phyloP scores from a whole-genome alignment of 2,329 filamentous ascomycete species.

The Microdochium nivale region DNA sequence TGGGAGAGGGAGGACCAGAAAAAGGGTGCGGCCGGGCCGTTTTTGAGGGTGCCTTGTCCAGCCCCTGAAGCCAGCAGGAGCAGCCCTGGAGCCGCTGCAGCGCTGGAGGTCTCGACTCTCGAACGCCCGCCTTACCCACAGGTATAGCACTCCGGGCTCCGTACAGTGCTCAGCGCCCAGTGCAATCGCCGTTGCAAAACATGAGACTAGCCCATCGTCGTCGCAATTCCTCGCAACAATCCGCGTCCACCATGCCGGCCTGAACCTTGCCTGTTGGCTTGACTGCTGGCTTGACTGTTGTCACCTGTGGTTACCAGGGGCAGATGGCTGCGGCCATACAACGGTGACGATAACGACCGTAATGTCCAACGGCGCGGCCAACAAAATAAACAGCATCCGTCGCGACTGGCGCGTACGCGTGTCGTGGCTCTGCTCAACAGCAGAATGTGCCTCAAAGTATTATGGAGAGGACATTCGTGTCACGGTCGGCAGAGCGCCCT shows the following conservation, averaged over 20 bases:
- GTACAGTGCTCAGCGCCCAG: neutral
- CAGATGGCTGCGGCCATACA: neutral
- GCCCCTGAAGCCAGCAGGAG: neutral
- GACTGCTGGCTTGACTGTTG: neutral
- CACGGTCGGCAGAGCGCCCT: neutral
- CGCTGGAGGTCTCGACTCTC: too few species aligned
- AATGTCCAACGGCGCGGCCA: too few species aligned
- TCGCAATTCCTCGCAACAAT: neutral
- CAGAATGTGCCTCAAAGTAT: too few species aligned
- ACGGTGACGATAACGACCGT: too few species aligned
- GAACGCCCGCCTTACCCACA: too few species aligned
- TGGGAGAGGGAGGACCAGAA: neutral
- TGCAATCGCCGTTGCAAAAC: too few species aligned
- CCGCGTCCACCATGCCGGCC: neutral
- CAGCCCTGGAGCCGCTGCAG: neutral
- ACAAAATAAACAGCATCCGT: too few species aligned
- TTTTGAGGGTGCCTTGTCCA: neutral
- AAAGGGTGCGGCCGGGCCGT: neutral
- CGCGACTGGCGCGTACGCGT: too few species aligned
- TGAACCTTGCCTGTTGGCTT: neutral
- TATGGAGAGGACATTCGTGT: too few species aligned
- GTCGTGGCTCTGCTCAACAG: too few species aligned
- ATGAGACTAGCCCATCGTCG: too few species aligned
- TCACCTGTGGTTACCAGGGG: neutral
- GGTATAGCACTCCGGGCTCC: too few species aligned